Evolutionary conservation across 2,329 filamentous ascomycete species (phyloP).

Genomic region (Ascochyta clinopodiicola): DNA sequence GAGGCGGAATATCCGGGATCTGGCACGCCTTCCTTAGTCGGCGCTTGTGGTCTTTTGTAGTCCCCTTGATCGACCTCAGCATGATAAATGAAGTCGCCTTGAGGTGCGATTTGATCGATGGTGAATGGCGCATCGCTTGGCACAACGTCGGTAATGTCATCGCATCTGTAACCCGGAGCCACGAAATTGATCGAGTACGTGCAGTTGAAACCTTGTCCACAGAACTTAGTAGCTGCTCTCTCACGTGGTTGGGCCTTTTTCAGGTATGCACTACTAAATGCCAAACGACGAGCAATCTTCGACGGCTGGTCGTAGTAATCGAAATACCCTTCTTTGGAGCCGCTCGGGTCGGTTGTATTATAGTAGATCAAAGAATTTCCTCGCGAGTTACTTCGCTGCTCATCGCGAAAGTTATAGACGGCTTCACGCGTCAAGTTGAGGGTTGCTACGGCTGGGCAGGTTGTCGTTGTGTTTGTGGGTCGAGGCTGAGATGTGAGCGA

Average conservation of each 20-base stretch:
- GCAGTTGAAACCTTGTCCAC: slow-evolving; percentile 46
- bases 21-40: slow-evolving; percentile 32
- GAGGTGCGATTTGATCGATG: slow-evolving; percentile 38
- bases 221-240: slow-evolving; percentile 35
- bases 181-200: slow-evolving; percentile 44
- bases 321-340: slow-evolving; percentile 32
- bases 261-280: slow-evolving; percentile 43
- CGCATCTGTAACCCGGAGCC: slow-evolving; percentile 48
- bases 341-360: slow-evolving; percentile 44
- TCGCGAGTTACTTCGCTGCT: slow-evolving; percentile 21
- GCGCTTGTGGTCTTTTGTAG: slow-evolving; percentile 40
- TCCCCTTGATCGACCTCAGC: slow-evolving; percentile 40
- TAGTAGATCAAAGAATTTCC: slow-evolving; percentile 39
- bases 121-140: slow-evolving; percentile 35
- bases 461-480: slow-evolving; percentile 19
- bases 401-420: slow-evolving; percentile 39
- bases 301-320: slow-evolving; percentile 49
- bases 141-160: slow-evolving; percentile 29
- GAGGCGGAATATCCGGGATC: slow-evolving; percentile 34
- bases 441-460: slow-evolving; percentile 35
- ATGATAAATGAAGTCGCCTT: slow-evolving; percentile 41
- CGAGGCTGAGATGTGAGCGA: slow-evolving; percentile 43
- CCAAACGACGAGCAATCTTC: slow-evolving; percentile 41
- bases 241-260: slow-evolving; percentile 36
- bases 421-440: slow-evolving; percentile 44